Evolutionary conservation across 129 eudicot species (phyloP).

Genomic region (Centaurea solstitialis): DNA sequence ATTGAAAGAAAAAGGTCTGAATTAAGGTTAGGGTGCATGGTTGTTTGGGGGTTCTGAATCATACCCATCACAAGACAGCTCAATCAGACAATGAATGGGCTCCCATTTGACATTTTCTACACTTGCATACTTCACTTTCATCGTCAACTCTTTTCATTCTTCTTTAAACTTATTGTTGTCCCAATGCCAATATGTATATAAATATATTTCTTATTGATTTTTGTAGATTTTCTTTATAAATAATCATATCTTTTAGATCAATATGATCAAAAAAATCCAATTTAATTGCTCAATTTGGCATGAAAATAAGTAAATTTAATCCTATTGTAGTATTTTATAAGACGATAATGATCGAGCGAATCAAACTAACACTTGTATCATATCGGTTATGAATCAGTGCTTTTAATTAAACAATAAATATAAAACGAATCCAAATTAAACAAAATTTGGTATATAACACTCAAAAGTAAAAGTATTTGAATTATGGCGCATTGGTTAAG

Average conservation of each 20-base stretch:
- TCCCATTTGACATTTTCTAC: constrained; percentile 31
- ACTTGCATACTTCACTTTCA: constrained; percentile 16
- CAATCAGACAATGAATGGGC: constrained; percentile 25
- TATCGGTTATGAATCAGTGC: not conserved
- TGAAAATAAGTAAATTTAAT: not conserved
- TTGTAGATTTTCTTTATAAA: constrained; percentile 12
- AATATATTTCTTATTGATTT: not conserved
- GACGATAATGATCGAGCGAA: not conserved
- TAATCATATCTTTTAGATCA: constrained; percentile 14
- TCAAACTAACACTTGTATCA: not conserved
- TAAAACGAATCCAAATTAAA: not conserved
- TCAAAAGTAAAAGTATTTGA: too few relatives aligned
- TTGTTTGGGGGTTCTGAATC: constrained; percentile 16
- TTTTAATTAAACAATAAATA: not conserved
- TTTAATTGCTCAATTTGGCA: not conserved
- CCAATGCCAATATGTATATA: not conserved
- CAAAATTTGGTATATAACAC: too few relatives aligned
- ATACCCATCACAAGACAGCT: constrained; percentile 35
- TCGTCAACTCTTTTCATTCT: constrained; percentile 22
- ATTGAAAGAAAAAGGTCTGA: not conserved
- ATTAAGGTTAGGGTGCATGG: not conserved
- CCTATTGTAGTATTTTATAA: not conserved
- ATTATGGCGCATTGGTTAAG: too few relatives aligned
- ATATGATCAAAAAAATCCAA: not conserved
- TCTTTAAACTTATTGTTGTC: not conserved